Evolutionary conservation across 108 stramenopile genomes (phyloP).

Genomic region (Nitzschia inconspicua): DNA sequence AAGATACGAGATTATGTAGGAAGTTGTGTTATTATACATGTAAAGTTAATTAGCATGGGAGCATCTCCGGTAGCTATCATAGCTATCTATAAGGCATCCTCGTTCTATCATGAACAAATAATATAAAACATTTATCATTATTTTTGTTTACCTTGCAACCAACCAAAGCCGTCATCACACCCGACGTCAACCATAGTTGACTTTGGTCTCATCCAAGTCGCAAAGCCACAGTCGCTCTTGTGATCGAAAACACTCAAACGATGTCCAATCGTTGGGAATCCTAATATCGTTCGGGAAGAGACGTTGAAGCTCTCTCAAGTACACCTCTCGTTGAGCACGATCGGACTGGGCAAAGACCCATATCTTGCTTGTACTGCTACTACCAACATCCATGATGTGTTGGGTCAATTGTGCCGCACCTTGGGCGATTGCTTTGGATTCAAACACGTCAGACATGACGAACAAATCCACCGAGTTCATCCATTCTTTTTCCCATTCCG

Average conservation of each 20-base stretch:
- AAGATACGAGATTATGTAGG: too few relatives aligned
- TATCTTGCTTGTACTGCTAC: slow-evolving; percentile 12
- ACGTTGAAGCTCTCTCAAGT: slow-evolving; percentile 27
- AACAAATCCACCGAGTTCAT: slow-evolving; percentile 54
- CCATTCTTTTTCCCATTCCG: background rate
- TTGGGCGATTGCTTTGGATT: slow-evolving; percentile 50
- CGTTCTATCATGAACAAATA: too few relatives aligned
- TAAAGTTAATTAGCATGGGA: too few relatives aligned
- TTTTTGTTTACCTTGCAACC: too few relatives aligned
- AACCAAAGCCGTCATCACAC: too few relatives aligned
- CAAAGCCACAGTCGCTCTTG: slow-evolving; percentile 42
- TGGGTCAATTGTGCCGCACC: slow-evolving; percentile 52
- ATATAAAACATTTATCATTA: too few relatives aligned
- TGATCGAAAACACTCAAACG: slow-evolving; percentile 13
- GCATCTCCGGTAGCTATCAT: too few relatives aligned
- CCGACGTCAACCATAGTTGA: slow-evolving; percentile 40
- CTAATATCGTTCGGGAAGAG: background rate
- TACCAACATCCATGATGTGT: slow-evolving; percentile 3
- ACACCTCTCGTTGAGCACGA: slow-evolving; percentile 67
- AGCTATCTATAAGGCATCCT: too few relatives aligned
- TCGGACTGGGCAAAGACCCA: slow-evolving; percentile 83
- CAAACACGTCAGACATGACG: slow-evolving; percentile 77
- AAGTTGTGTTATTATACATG: too few relatives aligned
- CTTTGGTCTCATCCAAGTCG: slow-evolving; percentile 61
- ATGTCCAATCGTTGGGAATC: slow-evolving; percentile 20